phyloP scores from a whole-genome alignment of 106 monocot species.

The Allium cepa region DNA sequence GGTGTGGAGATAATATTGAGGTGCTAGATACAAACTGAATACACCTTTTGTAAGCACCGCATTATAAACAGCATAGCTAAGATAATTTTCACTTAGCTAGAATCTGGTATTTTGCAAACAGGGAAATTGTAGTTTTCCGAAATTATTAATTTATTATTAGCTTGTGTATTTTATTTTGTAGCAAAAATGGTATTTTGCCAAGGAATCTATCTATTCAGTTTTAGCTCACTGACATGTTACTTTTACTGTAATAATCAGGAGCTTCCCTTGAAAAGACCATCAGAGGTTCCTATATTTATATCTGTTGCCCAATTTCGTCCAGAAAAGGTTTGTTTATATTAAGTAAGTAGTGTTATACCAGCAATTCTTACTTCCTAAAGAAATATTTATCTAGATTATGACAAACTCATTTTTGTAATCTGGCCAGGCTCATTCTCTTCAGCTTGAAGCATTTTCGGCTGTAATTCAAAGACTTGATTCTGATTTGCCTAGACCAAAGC shows the following conservation, averaged over 20 bases:
- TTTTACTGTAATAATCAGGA: slow-evolving; percentile 23
- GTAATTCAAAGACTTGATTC: slow-evolving; percentile 52
- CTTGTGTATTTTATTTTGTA: too few species aligned
- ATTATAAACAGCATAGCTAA: too few species aligned
- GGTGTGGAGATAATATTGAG: too few species aligned
- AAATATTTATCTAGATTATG: neutral
- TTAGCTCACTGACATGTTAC: neutral
- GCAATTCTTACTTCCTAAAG: too few species aligned
- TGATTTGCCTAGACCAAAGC: slow-evolving; percentile 54
- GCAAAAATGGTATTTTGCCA: too few species aligned
- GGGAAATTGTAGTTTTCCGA: too few species aligned
- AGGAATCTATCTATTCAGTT: too few species aligned
- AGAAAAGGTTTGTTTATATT: slow-evolving; percentile 61
- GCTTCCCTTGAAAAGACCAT: slow-evolving; percentile 67
- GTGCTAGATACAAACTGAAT: too few species aligned
- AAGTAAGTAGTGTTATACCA: neutral
- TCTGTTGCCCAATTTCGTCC: slow-evolving; percentile 96
- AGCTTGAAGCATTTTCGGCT: slow-evolving; percentile 78
- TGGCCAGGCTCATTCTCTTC: slow-evolving; percentile 68
- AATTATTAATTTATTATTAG: too few species aligned
- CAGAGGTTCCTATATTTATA: slow-evolving; percentile 38
- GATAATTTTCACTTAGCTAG: too few species aligned
- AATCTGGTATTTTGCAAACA: too few species aligned
- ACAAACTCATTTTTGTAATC: neutral
- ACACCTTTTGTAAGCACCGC: too few species aligned